Conservation (phyloP, 1,284 basidiomycete genomes). For the Ganoderma leucocontextum region DNA sequence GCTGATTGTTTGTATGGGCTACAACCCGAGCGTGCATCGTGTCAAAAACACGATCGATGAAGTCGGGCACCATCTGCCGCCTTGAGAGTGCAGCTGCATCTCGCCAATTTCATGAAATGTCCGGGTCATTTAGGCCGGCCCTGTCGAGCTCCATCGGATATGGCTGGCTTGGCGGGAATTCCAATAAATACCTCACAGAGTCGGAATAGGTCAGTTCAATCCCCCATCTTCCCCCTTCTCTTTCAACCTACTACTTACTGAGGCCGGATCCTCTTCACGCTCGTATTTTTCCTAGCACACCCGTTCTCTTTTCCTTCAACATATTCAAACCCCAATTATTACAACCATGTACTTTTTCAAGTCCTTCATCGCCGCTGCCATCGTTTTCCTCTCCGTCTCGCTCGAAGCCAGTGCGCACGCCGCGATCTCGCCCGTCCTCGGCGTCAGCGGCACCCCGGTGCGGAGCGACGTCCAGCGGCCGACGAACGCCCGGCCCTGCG, state of each 20-base stretch:
- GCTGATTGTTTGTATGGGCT: neutral
- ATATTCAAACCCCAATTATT: neutral
- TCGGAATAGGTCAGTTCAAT: neutral
- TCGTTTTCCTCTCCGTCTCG: conserved; percentile 35
- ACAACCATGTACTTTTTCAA: conserved; percentile 36
- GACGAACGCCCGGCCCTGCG: conserved; percentile 50
- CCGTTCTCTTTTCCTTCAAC: neutral
- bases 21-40: neutral
- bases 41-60: neutral
- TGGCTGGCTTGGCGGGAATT: neutral
- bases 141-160: neutral
- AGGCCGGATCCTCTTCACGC: conserved; percentile 32
- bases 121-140: neutral
- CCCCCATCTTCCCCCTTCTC: conserved; percentile 15
- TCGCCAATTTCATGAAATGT: neutral
- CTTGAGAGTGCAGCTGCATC: neutral
- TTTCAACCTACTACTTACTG: conserved; percentile 24
- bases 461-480: conserved; percentile 58
- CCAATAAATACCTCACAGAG: neutral
- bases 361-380: conserved; percentile 27
- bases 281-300: conserved; percentile 8
- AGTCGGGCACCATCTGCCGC: neutral
- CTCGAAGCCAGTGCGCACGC: conserved; percentile 52
- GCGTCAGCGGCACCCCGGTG: conserved; percentile 49
- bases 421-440: conserved; percentile 54